Conservation (phyloP, 1,284 basidiomycete genomes). For the Cryptococcus sp. region DNA sequence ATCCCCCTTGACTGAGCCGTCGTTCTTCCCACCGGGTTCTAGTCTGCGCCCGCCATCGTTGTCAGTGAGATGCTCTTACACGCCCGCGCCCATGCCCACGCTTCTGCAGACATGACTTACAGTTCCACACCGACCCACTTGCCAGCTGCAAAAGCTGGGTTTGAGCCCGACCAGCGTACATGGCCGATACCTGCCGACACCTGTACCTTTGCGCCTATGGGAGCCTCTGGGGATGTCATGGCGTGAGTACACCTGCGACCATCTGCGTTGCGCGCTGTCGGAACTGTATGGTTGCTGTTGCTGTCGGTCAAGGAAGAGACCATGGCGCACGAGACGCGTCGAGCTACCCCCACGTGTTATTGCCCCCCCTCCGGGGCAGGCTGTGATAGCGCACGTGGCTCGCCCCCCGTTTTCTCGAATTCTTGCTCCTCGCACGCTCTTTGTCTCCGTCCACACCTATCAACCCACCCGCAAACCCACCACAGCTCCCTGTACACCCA, state of each 20-base stretch:
- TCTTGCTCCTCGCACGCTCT: background rate
- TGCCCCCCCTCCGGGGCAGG: background rate
- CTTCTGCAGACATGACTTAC: conserved; percentile 40
- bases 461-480: no score
- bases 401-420: conserved; percentile 9
- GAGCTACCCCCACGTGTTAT: background rate
- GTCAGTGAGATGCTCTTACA: background rate
- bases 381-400: background rate
- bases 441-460: no score
- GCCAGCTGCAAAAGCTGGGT: conserved; percentile 76
- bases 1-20: conserved; percentile 80
- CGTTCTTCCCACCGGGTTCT: conserved; percentile 87
- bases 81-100: background rate
- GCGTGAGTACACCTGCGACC: conserved; percentile 4
- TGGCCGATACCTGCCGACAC: conserved; percentile 74
- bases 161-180: conserved; percentile 80
- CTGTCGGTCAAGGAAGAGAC: background rate
- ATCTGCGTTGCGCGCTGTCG: background rate
- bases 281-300: background rate
- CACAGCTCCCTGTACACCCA: no score
- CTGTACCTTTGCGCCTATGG: conserved; percentile 56
- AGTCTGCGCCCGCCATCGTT: conserved; percentile 12
- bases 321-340: background rate
- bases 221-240: conserved; percentile 41
- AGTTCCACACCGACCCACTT: conserved; percentile 96